Evolutionary conservation across 768 basidiomycete species (phyloP).

Genomic region (Crepidotus variabilis): DNA sequence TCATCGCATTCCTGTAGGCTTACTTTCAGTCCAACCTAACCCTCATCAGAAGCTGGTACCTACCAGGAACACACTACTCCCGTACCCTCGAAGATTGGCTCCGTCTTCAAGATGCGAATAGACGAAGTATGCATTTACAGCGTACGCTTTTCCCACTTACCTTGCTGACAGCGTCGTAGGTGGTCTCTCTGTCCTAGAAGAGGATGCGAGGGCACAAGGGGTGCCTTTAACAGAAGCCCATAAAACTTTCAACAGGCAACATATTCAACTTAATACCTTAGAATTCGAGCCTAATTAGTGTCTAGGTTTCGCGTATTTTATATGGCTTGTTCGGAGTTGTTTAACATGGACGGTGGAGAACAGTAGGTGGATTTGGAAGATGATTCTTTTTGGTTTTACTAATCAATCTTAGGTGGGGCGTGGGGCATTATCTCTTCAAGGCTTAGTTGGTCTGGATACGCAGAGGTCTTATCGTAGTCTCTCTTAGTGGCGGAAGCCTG

Average conservation of each 20-base stretch:
- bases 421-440: no score
- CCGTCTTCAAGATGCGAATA: constrained; percentile 49
- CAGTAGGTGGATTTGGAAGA: constrained; percentile 38
- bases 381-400: no score
- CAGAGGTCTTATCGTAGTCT: no score
- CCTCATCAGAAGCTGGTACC: constrained; percentile 55
- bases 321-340: constrained; percentile 68
- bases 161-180: constrained; percentile 15
- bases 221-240: constrained; percentile 42
- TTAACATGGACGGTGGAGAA: constrained; percentile 56
- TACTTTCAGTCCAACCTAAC: constrained; percentile 67
- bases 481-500: no score
- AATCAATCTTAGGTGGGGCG: no score
- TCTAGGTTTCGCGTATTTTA: constrained; percentile 66
- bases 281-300: neutral
- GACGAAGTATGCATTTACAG: constrained; percentile 24
- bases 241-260: constrained; percentile 56
- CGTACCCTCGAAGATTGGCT: constrained; percentile 67
- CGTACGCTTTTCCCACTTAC: neutral
- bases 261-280: neutral
- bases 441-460: no score
- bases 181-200: constrained; percentile 44
- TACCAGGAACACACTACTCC: constrained; percentile 63
- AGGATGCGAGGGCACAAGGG: constrained; percentile 45
- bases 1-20: constrained; percentile 24